Percentiles rank a stretch among this genome's conserved stretches.
Evolutionary conservation across 257 asterid species (phyloP).

Genomic region (Striga asiatica): DNA sequence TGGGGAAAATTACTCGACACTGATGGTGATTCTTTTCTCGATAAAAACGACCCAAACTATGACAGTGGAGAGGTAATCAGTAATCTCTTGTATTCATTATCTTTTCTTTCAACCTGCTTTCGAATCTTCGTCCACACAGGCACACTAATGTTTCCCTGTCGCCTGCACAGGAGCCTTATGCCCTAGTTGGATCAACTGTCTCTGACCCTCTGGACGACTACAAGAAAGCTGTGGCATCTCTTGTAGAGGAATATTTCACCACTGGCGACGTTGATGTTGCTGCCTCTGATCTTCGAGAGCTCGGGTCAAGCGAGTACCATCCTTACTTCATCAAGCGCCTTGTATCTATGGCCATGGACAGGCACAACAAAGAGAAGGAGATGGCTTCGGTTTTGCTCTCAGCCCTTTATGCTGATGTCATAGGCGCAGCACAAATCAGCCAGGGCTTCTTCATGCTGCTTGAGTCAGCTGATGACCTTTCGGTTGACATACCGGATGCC

Average conservation of each 20-base stretch:
- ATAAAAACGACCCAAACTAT: conserved; percentile 87
- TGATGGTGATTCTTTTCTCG: conserved; percentile 52
- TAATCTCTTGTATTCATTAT: neutral
- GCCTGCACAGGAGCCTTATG: conserved; percentile 75
- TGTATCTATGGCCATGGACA: conserved; percentile 92
- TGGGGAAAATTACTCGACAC: conserved; percentile 96
- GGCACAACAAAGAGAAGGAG: conserved; percentile 92
- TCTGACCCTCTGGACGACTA: conserved; percentile 74
- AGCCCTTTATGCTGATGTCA: conserved; percentile 77
- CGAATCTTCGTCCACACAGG: conserved; percentile 6
- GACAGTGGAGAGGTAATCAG: conserved; percentile 88
- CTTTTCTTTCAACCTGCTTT: neutral
- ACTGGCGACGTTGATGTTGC: conserved; percentile 86
- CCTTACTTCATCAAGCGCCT: conserved; percentile 89
- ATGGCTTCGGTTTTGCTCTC: conserved; percentile 98
- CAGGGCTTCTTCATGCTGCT: conserved; percentile 78
- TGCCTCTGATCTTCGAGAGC: conserved; percentile 77
- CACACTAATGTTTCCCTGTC: conserved; percentile 17
- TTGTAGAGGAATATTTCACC: conserved; percentile 81
- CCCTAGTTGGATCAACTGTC: conserved; percentile 63
- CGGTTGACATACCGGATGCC: conserved; percentile 85
- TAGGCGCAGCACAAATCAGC: conserved; percentile 61
- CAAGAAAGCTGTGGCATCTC: conserved; percentile 77
- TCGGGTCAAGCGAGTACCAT: conserved; percentile 77
- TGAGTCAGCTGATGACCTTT: conserved; percentile 90